Conservation (phyloP, 768 basidiomycete species). For the Russula vinacea region DNA sequence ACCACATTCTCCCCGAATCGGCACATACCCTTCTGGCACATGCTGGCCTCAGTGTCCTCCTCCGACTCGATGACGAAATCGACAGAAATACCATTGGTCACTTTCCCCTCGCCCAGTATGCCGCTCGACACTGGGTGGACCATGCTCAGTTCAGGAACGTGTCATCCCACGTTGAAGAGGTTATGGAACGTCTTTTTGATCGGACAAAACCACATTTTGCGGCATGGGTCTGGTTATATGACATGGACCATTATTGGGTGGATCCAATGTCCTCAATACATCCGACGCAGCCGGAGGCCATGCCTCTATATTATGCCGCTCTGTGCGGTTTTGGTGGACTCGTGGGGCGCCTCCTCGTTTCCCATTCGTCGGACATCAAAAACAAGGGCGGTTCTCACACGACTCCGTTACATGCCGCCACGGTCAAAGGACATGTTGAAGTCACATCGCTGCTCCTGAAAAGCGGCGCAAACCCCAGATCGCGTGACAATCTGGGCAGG, state of each 20-base stretch:
- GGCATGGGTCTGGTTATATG: constrained; percentile 14
- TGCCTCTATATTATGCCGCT: constrained; percentile 12
- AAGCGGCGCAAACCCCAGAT: background rate
- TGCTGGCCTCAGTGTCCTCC: no score
- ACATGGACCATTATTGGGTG: background rate
- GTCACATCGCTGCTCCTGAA: background rate
- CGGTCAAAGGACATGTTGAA: background rate
- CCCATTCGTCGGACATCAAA: background rate
- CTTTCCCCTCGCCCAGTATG: background rate
- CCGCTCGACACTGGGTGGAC: constrained; percentile 11
- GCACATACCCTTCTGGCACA: background rate
- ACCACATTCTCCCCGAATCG: background rate
- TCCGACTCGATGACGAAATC: no score
- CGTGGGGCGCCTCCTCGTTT: background rate
- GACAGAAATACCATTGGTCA: no score
- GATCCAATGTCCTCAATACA: background rate
- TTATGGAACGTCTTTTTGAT: constrained; percentile 8
- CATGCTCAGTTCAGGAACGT: constrained; percentile 1
- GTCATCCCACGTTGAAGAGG: background rate
- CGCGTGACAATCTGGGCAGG: background rate
- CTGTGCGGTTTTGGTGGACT: constrained; percentile 1
- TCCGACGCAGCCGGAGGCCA: background rate
- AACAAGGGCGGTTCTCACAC: background rate
- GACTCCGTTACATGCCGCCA: background rate
- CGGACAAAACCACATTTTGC: background rate